phyloP scores from a whole-genome alignment of 495 filamentous ascomycete genomes.

The Aspergillus ellipticus region DNA sequence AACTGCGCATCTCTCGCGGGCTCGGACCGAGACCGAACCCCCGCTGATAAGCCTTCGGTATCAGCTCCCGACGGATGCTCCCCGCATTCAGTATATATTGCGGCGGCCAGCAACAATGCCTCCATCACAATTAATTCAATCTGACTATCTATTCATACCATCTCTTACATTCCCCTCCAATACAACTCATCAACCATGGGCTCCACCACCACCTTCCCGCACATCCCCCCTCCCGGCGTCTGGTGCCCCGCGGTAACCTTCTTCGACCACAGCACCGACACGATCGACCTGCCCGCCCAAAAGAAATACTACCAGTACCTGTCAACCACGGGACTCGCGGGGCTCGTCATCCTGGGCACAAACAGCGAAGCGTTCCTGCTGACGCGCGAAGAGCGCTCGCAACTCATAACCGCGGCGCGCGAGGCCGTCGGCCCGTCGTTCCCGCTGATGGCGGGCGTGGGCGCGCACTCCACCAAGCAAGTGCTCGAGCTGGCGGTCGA shows the following conservation, averaged over 20 bases:
- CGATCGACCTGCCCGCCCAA: conserved; percentile 46
- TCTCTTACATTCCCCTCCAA: neutral
- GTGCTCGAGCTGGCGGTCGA: conserved; percentile 56
- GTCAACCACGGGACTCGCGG: conserved; percentile 49
- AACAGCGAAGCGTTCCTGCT: conserved; percentile 66
- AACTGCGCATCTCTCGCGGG: too few species aligned
- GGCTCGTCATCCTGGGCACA: conserved; percentile 60
- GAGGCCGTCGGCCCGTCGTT: conserved; percentile 46
- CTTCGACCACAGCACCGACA: conserved; percentile 52
- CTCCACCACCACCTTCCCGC: conserved; percentile 13
- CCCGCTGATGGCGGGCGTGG: conserved; percentile 61
- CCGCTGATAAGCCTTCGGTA: too few species aligned
- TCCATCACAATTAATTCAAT: neutral
- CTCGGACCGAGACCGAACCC: too few species aligned
- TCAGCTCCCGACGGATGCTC: too few species aligned
- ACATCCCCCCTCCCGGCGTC: conserved; percentile 26
- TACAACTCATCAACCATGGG: neutral
- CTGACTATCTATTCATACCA: neutral
- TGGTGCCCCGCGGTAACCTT: conserved; percentile 44
- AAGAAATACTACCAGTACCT: conserved; percentile 55
- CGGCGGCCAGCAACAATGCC: too few species aligned
- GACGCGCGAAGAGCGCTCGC: conserved; percentile 55
- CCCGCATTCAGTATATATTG: too few species aligned
- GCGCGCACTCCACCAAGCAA: conserved; percentile 63
- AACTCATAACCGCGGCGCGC: conserved; percentile 50